Percentiles rank a stretch among this genome's conserved stretches.
phyloP scores from a whole-genome alignment of 1,139 yeast genomes.

The Debaryomyces robertsiae region DNA sequence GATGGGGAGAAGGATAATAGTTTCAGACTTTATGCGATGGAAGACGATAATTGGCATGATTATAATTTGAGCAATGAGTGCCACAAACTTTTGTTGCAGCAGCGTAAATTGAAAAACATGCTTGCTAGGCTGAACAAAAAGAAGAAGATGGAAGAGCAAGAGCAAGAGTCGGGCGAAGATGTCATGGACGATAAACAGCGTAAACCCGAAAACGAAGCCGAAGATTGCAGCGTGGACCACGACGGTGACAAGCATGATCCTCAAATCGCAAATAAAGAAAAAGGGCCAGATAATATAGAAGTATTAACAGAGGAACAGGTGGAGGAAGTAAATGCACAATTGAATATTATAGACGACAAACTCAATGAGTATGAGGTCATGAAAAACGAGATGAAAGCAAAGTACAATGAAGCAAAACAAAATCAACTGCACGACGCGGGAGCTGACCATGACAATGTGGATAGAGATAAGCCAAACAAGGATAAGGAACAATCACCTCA shows the following conservation, averaged over 20 bases:
- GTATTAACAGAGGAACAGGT: slow-evolving; percentile 38
- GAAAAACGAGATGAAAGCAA: slow-evolving; percentile 39
- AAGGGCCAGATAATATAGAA: slow-evolving; percentile 22
- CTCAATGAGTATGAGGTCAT: slow-evolving; percentile 41
- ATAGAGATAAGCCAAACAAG: slow-evolving; percentile 5
- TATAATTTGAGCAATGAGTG: slow-evolving; percentile 54
- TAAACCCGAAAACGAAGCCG: slow-evolving; percentile 5
- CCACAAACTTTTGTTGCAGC: slow-evolving; percentile 49
- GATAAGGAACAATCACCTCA: slow-evolving; percentile 10
- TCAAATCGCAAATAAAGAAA: slow-evolving; percentile 13
- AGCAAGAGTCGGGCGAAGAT: slow-evolving; percentile 8
- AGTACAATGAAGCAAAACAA: slow-evolving; percentile 28
- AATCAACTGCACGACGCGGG: not conserved
- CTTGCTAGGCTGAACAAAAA: slow-evolving; percentile 47
- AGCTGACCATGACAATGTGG: slow-evolving; percentile 1
- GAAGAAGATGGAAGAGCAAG: slow-evolving; percentile 28
- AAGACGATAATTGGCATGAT: slow-evolving; percentile 53
- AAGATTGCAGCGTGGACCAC: slow-evolving; percentile 6
- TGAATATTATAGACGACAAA: slow-evolving; percentile 40
- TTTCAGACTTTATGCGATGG: slow-evolving; percentile 64
- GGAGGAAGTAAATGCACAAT: slow-evolving; percentile 34
- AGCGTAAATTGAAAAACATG: slow-evolving; percentile 46
- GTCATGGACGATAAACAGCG: slow-evolving; percentile 10
- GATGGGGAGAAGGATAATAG: slow-evolving; percentile 79
- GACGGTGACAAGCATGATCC: not conserved